These are phyloP conservation scores for Podospora sp. DNA, from an alignment of 495 filamentous ascomycete genomes.

Conservation along the genomic window DNA sequence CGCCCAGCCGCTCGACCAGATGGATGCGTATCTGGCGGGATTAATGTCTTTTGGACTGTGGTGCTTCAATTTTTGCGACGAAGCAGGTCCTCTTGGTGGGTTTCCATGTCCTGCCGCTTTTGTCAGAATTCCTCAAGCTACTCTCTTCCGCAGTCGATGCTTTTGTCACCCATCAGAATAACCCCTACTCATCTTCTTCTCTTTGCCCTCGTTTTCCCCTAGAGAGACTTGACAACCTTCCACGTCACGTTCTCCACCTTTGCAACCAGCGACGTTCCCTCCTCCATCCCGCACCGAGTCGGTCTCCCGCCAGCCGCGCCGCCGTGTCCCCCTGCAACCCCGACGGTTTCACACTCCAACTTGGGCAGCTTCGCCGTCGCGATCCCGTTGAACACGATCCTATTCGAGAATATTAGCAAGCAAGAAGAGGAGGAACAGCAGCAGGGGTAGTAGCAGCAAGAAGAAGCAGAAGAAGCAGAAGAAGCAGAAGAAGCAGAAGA, in stretches of 20 bases:
- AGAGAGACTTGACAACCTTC: neutral
- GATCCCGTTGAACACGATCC: neutral
- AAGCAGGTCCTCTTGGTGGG: no score
- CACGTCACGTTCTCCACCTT: neutral
- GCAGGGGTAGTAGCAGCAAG: neutral
- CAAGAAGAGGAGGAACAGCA: neutral
- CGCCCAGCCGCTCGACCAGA: no score
- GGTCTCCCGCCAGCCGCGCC: neutral
- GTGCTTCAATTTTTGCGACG: no score
- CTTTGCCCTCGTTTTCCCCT: no score
- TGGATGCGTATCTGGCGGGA: no score
- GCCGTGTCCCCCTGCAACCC: neutral
- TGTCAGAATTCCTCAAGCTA: no score
- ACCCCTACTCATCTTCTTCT: no score
- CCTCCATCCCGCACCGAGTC: neutral
- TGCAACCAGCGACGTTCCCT: neutral
- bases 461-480: neutral
- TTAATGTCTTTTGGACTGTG: no score
- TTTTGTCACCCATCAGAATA: no score
- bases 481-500: neutral
- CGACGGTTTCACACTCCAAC: neutral
- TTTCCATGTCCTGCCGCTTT: no score
- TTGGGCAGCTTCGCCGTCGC: neutral
- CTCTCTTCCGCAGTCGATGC: no score
- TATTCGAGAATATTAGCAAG: neutral